Evolutionary conservation across 1,139 yeast genomes (phyloP), one percentile per base, ranked within the genome.

Genomic region (Yamadazyma conglobata): DNA sequence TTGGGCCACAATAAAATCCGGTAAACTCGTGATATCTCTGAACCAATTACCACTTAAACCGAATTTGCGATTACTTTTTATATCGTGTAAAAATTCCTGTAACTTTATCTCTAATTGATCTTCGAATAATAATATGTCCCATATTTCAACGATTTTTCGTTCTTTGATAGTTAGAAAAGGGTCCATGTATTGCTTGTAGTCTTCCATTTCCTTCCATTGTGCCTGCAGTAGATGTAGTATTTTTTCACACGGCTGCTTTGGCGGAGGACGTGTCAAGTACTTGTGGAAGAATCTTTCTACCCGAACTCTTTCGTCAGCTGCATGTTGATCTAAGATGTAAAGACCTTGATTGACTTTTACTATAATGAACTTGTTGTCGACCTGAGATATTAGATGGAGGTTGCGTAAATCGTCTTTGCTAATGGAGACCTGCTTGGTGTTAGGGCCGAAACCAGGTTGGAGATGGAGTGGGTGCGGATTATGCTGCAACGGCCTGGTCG

Each of bases 281-380:
- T 62, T 60, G 23, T 48, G 44, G 9, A 73, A 52, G 6, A 70
- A 44, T 3, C 39, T 31, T 44, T 85, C 94, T 2, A 80, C 65
- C 25, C 63, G 60, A 0, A 82, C 57, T 28, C 94, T 51, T 46
- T 84, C 94, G 50, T 82, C 91, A 27, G 79, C 74, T 1, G 94
- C 93, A 58, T 85, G 94, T 48, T 84, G 94, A 46, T 85, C 94
- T 3, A 81, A 46, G 1, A 73, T 54, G 9, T 70, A 48, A 4
- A 80, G 44, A 3, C 39, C 17, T 4, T 34, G 22, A 1, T 27
- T 26, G 15, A 57, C 32, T 12, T 49, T 54, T 3, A 71, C 53
- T 11, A 83, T 52, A 13, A 84, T 73, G 44, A 81, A 82, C 43
- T 76, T 77, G 4, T 56, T 47, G 29, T 78, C 86, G 2, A 84